Percentiles rank a stretch among this genome's conserved stretches.
These are phyloP conservation scores for Pichia pseudocactophila DNA, from an alignment of 805 yeast genomes.

Conservation along the genomic window DNA sequence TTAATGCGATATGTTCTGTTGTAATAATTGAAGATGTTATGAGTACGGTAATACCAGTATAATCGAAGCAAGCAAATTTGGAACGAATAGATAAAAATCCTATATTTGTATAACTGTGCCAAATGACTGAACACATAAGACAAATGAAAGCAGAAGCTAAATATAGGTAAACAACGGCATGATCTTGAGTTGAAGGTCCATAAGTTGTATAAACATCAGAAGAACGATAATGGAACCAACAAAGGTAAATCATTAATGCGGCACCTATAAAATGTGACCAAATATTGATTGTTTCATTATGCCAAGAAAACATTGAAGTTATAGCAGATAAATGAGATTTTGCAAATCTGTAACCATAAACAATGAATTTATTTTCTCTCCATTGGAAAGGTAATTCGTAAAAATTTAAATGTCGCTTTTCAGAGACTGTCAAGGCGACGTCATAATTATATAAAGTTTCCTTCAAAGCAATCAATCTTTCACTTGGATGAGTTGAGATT, in stretches of 20 bases:
- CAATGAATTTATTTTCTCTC: conserved; percentile 84
- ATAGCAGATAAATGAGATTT: conserved; percentile 51
- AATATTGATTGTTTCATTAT: conserved; percentile 86
- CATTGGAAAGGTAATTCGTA: conserved; percentile 87
- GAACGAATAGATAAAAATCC: conserved; percentile 53
- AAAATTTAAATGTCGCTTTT: conserved; percentile 51
- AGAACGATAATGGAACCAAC: conserved; percentile 53
- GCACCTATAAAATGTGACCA: conserved; percentile 88
- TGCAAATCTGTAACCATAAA: conserved; percentile 79
- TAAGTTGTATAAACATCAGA: conserved; percentile 41
- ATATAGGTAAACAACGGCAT: conserved; percentile 52
- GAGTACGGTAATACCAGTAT: conserved; percentile 85
- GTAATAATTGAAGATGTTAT: conserved; percentile 85
- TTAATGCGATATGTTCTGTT: conserved; percentile 73
- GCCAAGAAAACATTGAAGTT: conserved; percentile 50
- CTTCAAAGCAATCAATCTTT: conserved; percentile 21
- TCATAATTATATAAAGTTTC: conserved; percentile 39
- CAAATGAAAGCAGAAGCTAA: conserved; percentile 69
- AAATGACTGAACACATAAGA: conserved; percentile 64
- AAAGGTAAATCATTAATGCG: conserved; percentile 44
- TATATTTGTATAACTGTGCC: conserved; percentile 90
- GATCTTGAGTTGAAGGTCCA: conserved; percentile 28
- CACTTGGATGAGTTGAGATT: conserved; percentile 19
- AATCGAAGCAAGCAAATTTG: conserved; percentile 87
- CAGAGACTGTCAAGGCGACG: conserved; percentile 35